Evolutionary conservation across 1,139 yeast species (phyloP).

Genomic region (Blastobotrys serpentis): DNA sequence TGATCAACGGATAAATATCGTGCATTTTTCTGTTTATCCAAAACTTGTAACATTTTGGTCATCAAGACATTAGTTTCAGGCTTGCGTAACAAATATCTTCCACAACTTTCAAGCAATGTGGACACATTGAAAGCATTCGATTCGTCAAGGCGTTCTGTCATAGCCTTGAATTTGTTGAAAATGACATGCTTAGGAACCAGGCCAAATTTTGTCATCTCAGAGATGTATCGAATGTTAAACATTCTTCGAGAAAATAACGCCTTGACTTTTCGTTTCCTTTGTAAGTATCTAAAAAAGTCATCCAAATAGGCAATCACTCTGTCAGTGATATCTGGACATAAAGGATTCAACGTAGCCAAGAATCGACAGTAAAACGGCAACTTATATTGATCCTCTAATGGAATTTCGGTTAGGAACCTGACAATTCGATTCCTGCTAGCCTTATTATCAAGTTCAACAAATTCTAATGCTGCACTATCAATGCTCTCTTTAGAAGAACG

Average conservation of each 20-base stretch:
- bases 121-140: conserved; percentile 30
- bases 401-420: conserved; percentile 48
- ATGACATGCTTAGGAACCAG: conserved; percentile 68
- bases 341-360: conserved; percentile 55
- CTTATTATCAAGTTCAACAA: conserved; percentile 64
- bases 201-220: conserved; percentile 76
- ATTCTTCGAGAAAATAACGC: conserved; percentile 40
- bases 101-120: conserved; percentile 69
- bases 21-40: conserved; percentile 53
- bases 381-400: conserved; percentile 32
- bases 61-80: conserved; percentile 60
- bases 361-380: conserved; percentile 60
- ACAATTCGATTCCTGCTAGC: conserved; percentile 67
- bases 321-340: conserved; percentile 53
- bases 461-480: conserved; percentile 57
- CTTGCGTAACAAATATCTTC: conserved; percentile 62
- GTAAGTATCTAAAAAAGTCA: conserved; percentile 29
- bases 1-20: conserved; percentile 54
- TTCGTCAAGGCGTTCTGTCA: conserved; percentile 31
- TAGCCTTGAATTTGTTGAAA: conserved; percentile 69
- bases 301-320: conserved; percentile 60
- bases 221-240: conserved; percentile 58
- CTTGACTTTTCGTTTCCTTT: conserved; percentile 25
- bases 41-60: conserved; percentile 59
- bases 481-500: conserved; percentile 47